Conservation (phyloP, 805 yeast genomes). For the Yarrowia sp. region DNA sequence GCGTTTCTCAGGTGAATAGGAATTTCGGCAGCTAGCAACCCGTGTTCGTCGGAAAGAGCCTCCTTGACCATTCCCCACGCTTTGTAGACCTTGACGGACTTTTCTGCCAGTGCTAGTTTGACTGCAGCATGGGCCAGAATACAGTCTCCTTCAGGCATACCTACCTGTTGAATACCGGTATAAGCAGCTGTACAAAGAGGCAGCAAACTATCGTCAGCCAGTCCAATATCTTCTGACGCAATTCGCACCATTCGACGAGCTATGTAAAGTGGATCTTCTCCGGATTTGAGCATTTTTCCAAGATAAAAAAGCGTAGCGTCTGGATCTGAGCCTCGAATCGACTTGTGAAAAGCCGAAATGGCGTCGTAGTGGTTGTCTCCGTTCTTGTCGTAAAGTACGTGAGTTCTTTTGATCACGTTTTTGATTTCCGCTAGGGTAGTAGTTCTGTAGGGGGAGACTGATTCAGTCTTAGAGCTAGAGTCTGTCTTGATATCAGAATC, state of each 20-base stretch:
- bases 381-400: constrained; percentile 69
- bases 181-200: constrained; percentile 85
- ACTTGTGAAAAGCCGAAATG: constrained; percentile 92
- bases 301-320: constrained; percentile 88
- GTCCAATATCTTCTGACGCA: constrained; percentile 92
- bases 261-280: constrained; percentile 88
- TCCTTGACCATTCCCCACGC: constrained; percentile 69
- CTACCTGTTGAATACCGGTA: constrained; percentile 83
- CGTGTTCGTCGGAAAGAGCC: constrained; percentile 55
- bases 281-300: constrained; percentile 84
- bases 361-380: constrained; percentile 95
- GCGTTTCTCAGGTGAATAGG: constrained; percentile 82
- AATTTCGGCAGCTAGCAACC: constrained; percentile 57
- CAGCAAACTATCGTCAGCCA: constrained; percentile 73
- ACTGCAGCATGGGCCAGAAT: constrained; percentile 89
- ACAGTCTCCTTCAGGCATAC: constrained; percentile 91
- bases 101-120: constrained; percentile 79
- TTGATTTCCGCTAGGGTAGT: constrained; percentile 37
- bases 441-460: not conserved
- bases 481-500: too few species aligned
- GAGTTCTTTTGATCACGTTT: constrained; percentile 47
- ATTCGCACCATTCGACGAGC: constrained; percentile 90
- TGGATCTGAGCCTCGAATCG: constrained; percentile 83
- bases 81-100: constrained; percentile 80
- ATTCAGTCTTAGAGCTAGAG: not conserved